These are phyloP conservation scores for Apostasia ramifera DNA, from an alignment of 106 monocot genomes.

Conservation along the genomic window DNA sequence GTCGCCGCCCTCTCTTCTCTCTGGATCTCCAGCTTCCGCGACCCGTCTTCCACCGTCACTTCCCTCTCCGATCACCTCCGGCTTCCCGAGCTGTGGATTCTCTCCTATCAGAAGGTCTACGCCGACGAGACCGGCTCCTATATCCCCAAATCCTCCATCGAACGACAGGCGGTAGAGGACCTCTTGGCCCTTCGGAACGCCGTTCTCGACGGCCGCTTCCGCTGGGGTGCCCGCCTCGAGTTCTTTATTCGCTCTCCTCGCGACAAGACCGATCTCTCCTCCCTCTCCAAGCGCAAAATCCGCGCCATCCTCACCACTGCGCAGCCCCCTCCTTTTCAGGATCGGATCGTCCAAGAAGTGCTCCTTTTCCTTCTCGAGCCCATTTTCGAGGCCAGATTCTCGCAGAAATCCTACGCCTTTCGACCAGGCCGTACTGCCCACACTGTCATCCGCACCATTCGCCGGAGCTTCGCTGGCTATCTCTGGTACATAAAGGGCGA, in stretches of 20 bases:
- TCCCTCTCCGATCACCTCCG: conserved; percentile 50
- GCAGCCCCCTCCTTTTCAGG: conserved; percentile 80
- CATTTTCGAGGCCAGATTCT: conserved; percentile 70
- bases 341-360: conserved; percentile 82
- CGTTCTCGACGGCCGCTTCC: conserved; percentile 84
- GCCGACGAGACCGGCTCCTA: conserved; percentile 92
- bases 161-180: conserved; percentile 35
- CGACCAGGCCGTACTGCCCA: conserved; percentile 79
- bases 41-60: conserved; percentile 26
- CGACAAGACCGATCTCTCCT: conserved; percentile 50
- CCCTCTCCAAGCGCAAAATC: conserved; percentile 96
- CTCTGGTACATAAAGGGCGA: conserved; percentile 93
- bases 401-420: conserved; percentile 69
- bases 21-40: conserved; percentile 74
- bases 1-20: conserved; percentile 49
- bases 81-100: conserved; percentile 70
- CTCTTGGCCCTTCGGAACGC: conserved; percentile 89
- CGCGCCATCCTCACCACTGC: conserved; percentile 58
- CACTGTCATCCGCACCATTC: conserved; percentile 61
- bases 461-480: conserved; percentile 84
- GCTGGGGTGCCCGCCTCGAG: conserved; percentile 75
- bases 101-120: conserved; percentile 91
- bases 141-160: conserved; percentile 53
- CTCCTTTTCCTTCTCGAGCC: conserved; percentile 85
- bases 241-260: conserved; percentile 73